phyloP scores from a whole-genome alignment of 176 grass and related monocot genomes.

The Tuctoria greenei region DNA sequence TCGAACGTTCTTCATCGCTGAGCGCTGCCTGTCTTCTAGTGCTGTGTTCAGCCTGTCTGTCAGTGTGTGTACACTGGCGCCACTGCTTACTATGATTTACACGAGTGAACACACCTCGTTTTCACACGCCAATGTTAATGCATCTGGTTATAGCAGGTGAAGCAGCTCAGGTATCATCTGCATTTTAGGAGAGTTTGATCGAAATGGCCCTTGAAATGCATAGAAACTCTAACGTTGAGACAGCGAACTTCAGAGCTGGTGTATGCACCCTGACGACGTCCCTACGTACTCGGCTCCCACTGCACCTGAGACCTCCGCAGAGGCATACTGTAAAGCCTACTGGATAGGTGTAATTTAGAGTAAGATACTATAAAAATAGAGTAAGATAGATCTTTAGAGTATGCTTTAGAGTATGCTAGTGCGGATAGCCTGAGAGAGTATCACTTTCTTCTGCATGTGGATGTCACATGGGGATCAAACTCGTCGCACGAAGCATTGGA shows the following conservation, averaged over 20 bases:
- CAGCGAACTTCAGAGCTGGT: background rate
- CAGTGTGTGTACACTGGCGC: background rate
- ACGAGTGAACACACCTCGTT: background rate
- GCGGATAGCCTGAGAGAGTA: too few species aligned
- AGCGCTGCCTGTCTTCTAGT: background rate
- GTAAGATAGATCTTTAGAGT: too few species aligned
- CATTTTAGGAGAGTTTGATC: background rate
- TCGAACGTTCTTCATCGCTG: conserved; percentile 19
- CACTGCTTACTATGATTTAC: conserved; percentile 8
- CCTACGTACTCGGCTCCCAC: background rate
- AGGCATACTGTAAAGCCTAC: too few species aligned
- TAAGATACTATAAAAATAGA: too few species aligned
- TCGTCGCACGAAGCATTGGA: conserved; percentile 37
- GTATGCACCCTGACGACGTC: background rate
- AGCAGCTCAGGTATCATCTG: background rate
- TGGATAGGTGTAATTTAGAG: too few species aligned
- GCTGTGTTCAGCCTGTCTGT: background rate
- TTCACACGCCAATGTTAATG: background rate
- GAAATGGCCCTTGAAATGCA: background rate
- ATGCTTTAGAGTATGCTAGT: too few species aligned
- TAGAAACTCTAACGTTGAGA: background rate
- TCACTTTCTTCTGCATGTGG: conserved; percentile 14
- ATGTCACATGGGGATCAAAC: conserved; percentile 46
- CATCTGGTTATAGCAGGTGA: too few species aligned
- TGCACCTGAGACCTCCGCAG: too few species aligned